Conservation (phyloP, 108 stramenopile genomes). For the Mediolabrus comicus region DNA sequence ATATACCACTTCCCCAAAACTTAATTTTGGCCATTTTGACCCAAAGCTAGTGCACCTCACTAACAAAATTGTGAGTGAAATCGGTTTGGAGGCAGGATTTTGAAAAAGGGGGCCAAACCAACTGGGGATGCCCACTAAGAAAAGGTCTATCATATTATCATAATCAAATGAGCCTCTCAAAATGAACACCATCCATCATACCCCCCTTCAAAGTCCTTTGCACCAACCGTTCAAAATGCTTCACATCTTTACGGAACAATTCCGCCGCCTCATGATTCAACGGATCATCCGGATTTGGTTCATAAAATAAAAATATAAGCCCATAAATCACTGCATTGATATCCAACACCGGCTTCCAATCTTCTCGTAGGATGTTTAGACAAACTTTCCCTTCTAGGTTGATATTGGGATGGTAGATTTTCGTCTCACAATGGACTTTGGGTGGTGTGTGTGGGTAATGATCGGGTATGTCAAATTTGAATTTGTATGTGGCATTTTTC, state of each 20-base stretch:
- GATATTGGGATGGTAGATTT: slow-evolving; percentile 99
- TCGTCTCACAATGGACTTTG: slow-evolving; percentile 91
- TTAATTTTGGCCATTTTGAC: neutral
- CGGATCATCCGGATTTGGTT: slow-evolving; percentile 99
- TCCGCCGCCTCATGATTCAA: slow-evolving; percentile 99
- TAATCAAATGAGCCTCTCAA: slow-evolving; percentile 69
- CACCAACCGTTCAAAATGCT: slow-evolving; percentile 86
- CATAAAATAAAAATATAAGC: slow-evolving; percentile 97
- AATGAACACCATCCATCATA: slow-evolving; percentile 82
- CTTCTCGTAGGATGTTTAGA: slow-evolving; percentile 97
- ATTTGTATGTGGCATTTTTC: slow-evolving; percentile 93
- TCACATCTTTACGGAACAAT: slow-evolving; percentile 90
- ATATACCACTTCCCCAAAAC: too few relatives aligned
- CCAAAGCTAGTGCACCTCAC: neutral
- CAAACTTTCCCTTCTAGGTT: slow-evolving; percentile 98
- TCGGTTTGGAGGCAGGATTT: too few relatives aligned
- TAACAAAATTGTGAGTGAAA: neutral
- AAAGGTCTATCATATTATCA: neutral
- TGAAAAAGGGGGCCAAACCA: too few relatives aligned
- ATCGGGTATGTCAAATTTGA: slow-evolving; percentile 93
- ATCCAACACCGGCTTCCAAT: slow-evolving; percentile 99
- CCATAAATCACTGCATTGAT: slow-evolving; percentile 99
- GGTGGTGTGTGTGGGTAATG: slow-evolving; percentile 99
- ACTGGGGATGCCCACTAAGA: too few relatives aligned
- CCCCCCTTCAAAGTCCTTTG: slow-evolving; percentile 83